Evolutionary conservation across 306 rosid genomes (phyloP).

Genomic region (Cicer judaicum): DNA sequence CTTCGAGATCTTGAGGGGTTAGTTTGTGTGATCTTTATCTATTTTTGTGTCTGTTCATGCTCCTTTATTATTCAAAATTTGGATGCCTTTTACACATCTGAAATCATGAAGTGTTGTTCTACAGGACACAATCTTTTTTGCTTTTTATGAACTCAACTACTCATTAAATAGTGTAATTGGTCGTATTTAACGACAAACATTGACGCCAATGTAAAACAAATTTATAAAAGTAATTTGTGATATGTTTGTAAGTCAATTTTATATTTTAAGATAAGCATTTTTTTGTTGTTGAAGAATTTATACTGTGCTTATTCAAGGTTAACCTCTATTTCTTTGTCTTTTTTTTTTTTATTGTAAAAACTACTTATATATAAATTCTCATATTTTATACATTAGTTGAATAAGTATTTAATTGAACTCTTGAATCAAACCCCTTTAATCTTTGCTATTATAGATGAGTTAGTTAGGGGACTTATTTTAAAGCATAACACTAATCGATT

Average conservation of each 20-base stretch:
- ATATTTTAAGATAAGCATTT: too few relatives aligned
- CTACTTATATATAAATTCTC: not conserved
- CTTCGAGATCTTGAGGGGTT: conserved; percentile 49
- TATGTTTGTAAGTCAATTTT: too few relatives aligned
- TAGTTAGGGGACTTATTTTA: too few relatives aligned
- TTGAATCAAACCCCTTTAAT: not conserved
- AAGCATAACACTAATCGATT: too few relatives aligned
- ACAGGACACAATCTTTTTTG: not conserved
- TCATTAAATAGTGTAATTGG: not conserved
- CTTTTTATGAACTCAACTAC: conserved; percentile 22
- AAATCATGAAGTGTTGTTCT: conserved; percentile 5
- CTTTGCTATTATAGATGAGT: too few relatives aligned
- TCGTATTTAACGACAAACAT: not conserved
- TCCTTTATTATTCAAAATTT: conserved; percentile 37
- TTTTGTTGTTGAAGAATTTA: not conserved
- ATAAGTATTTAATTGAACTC: not conserved
- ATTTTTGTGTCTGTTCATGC: conserved; percentile 34
- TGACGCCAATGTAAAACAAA: not conserved
- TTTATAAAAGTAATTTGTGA: too few relatives aligned
- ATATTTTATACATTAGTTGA: not conserved
- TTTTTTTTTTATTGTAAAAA: not conserved
- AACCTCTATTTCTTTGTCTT: not conserved
- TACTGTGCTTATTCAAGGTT: not conserved
- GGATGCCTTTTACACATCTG: conserved; percentile 11
- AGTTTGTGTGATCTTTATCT: conserved; percentile 28